Conservation (phyloP, 371 early-diverging fungal genomes). For the Mucor racemosus region DNA sequence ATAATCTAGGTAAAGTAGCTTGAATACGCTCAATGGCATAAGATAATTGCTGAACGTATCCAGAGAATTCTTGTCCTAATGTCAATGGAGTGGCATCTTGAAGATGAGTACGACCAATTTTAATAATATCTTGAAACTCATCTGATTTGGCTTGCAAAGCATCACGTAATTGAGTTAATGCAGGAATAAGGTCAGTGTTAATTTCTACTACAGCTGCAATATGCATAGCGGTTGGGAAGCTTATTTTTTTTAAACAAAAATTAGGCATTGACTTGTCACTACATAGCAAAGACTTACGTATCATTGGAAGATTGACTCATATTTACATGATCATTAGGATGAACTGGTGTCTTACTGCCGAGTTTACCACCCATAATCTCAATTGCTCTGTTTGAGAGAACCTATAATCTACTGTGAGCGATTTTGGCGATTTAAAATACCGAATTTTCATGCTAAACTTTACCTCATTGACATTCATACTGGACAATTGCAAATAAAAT, state of each 20-base stretch:
- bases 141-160: constrained; percentile 76
- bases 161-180: constrained; percentile 74
- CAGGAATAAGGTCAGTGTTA: constrained; percentile 78
- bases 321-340: constrained; percentile 98
- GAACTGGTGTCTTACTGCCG: constrained; percentile 91
- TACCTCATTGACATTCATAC: constrained; percentile 90
- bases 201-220: constrained; percentile 88
- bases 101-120: constrained; percentile 95
- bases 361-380: constrained; percentile 90
- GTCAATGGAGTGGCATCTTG: constrained; percentile 96
- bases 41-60: constrained; percentile 86
- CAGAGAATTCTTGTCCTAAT: constrained; percentile 97
- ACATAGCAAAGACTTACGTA: constrained; percentile 53
- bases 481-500: neutral
- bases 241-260: constrained; percentile 5
- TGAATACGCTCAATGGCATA: constrained; percentile 87
- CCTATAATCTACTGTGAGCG: constrained; percentile 38
- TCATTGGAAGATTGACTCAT: constrained; percentile 97
- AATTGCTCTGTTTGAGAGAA: constrained; percentile 95
- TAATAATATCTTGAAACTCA: constrained; percentile 87
- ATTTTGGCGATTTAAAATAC: neutral
- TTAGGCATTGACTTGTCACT: neutral
- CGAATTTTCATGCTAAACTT: neutral
- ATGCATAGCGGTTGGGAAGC: constrained; percentile 98
- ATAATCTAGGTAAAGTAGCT: constrained; percentile 79